A percentile compares a stretch with the other conserved stretches of the same genome.
Evolutionary conservation across 2,329 filamentous ascomycete species (phyloP).

Genomic region (Clonostachys rhizophaga): DNA sequence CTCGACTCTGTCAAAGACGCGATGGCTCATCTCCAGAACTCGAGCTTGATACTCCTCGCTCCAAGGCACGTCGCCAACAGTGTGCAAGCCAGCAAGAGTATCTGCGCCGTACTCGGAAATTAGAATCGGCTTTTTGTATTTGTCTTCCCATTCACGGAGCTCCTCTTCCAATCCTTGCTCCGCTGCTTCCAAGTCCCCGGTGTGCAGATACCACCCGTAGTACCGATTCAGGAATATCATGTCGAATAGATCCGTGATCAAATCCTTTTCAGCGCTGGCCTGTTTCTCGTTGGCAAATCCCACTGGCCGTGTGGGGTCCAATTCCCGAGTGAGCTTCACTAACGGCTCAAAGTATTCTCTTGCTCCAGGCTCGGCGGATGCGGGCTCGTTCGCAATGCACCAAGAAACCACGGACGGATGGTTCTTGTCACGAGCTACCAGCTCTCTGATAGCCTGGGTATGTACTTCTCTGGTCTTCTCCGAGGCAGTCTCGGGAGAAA

Average conservation of each 20-base stretch:
- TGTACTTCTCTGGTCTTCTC: conserved; percentile 10
- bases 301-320: conserved; percentile 16
- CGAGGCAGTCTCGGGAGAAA: conserved; percentile 10
- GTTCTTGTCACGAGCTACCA: conserved; percentile 16
- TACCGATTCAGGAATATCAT: conserved; percentile 19
- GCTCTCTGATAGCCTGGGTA: conserved; percentile 12
- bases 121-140: conserved; percentile 17
- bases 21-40: conserved; percentile 17
- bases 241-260: conserved; percentile 16
- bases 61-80: conserved; percentile 14
- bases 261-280: conserved; percentile 7
- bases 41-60: conserved; percentile 18
- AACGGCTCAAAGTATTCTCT: conserved; percentile 17
- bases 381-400: conserved; percentile 15
- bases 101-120: conserved; percentile 21
- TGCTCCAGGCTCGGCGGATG: conserved; percentile 9
- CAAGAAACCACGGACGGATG: conserved; percentile 17
- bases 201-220: conserved; percentile 17
- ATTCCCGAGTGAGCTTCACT: conserved; percentile 9
- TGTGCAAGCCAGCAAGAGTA: conserved; percentile 16
- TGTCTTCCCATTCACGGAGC: conserved; percentile 12
- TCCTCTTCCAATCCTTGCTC: conserved; percentile 13
- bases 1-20: conserved; percentile 17
- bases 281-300: conserved; percentile 13
- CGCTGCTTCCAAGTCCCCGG: conserved; percentile 11